Evolutionary conservation across 2,329 filamentous ascomycete genomes (phyloP).

Genomic region (Capronia coronata): DNA sequence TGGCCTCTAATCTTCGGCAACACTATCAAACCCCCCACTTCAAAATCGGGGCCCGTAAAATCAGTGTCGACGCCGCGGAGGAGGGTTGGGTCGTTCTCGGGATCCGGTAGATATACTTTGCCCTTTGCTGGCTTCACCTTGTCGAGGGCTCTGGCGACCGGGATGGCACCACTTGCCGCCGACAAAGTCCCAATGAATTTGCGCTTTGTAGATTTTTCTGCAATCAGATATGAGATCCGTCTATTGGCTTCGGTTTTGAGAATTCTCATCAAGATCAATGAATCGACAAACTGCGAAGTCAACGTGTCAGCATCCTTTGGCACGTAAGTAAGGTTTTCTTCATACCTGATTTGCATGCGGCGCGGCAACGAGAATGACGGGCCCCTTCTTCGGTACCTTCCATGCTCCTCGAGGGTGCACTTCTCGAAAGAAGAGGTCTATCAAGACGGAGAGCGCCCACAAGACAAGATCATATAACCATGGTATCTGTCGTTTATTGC

Average conservation of each 20-base stretch:
- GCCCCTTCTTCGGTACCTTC: conserved; percentile 83
- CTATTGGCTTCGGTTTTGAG: conserved; percentile 80
- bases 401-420: conserved; percentile 91
- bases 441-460: conserved; percentile 57
- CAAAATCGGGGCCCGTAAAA: conserved; percentile 65
- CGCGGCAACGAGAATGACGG: conserved; percentile 90
- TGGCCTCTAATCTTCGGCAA: conserved; percentile 76
- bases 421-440: conserved; percentile 97
- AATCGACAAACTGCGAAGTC: conserved; percentile 74
- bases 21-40: conserved; percentile 76
- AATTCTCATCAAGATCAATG: conserved; percentile 84
- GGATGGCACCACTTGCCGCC: conserved; percentile 76
- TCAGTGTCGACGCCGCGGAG: conserved; percentile 73
- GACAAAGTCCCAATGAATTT: conserved; percentile 83
- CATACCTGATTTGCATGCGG: conserved; percentile 90
- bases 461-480: conserved; percentile 47
- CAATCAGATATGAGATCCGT: conserved; percentile 85
- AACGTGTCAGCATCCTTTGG: background rate
- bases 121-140: conserved; percentile 72
- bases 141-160: conserved; percentile 89
- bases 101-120: conserved; percentile 81
- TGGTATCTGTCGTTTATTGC: conserved; percentile 41
- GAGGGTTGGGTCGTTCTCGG: conserved; percentile 73
- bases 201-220: conserved; percentile 88
- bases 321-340: background rate